Base-by-base conservation (phyloP, 2,329 filamentous ascomycete genomes). In the Chalara sp. region DNA sequence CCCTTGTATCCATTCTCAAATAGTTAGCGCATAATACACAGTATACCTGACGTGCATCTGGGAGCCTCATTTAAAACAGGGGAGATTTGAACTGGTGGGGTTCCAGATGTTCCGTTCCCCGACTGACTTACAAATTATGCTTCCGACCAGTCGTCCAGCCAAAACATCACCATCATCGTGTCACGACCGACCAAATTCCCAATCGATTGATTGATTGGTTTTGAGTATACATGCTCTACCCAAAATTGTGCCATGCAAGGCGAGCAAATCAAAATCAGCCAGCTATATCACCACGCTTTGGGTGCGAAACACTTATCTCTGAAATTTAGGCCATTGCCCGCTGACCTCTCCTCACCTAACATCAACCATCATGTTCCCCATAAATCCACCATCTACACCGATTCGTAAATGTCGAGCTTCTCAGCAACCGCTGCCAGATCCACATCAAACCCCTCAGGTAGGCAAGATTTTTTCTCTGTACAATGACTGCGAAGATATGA, bases 401-500 rank as follows among this genome's bases (percentile, higher is more conserved):
- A 49, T 3, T 51, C 46, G 46, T 47, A 55, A 50, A 46, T 47
- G 47, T 55, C 50, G 53, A 29, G 53, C 47, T 53, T 45, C 50
- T 53, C 45, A 40, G 48, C 53, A 44, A 53, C 51, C 29, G 42
- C 53, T 35, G 44, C 41, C 40, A 48, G 47, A 52, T 52, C 33
- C 49, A 48, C 40, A 35, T 48, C 47, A 55, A 46, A 40, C 32
- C 39, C 39, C 46, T 52, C 49, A 49, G 49, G 53, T 52, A 54
- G 33, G 37, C 39, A 43, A 21, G 47, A 46, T 44, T 44, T 37
- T 44, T 44, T 37, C 51, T 51, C 44, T 53, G 32, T 49, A 30
- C 21, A 3, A 21, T 51, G 39, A 49, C 46, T 55, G 31, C 48
- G 37, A 50, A 53, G 41, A 49, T 50, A 52, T 53, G 52, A 33